Conservation (phyloP, 306 rosid genomes). For the Arachis hypogaea region DNA sequence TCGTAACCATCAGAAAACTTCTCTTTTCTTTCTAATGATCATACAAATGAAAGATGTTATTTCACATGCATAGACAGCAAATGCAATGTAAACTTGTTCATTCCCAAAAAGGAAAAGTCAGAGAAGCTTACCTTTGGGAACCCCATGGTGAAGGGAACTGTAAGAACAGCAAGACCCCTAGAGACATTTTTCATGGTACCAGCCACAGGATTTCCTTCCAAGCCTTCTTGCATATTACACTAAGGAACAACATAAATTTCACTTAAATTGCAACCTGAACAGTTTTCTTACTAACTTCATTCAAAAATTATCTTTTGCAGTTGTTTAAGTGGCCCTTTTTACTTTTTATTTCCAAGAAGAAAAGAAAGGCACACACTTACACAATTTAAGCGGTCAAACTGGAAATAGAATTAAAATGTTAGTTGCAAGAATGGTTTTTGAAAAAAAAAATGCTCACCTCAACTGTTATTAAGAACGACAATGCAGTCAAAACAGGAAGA, state of each 20-base stretch:
- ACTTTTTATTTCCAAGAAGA: background rate
- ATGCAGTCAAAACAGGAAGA: slow-evolving; percentile 71
- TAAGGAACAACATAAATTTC: slow-evolving; percentile 41
- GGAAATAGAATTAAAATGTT: slow-evolving; percentile 27
- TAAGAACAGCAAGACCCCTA: slow-evolving; percentile 81
- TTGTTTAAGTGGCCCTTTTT: background rate
- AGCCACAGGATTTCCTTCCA: slow-evolving; percentile 92
- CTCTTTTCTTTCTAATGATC: background rate
- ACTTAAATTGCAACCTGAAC: slow-evolving; percentile 2
- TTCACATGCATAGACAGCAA: slow-evolving; percentile 25
- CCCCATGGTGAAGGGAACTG: slow-evolving; percentile 84
- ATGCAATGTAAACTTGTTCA: slow-evolving; percentile 20
- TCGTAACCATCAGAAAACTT: slow-evolving; percentile 22
- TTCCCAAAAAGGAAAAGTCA: slow-evolving; percentile 4
- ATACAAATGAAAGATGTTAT: slow-evolving; percentile 12
- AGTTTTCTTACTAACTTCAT: slow-evolving; percentile 10
- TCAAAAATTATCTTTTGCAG: background rate
- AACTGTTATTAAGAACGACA: slow-evolving; percentile 80
- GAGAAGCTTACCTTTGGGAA: slow-evolving; percentile 77
- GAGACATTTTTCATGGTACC: slow-evolving; percentile 77
- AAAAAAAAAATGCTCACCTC: slow-evolving; percentile 63
- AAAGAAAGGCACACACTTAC: slow-evolving; percentile 17
- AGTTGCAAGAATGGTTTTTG: slow-evolving; percentile 1
- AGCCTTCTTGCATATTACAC: slow-evolving; percentile 88
- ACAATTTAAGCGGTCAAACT: slow-evolving; percentile 14